Evolutionary conservation across 163 green algal genomes (phyloP), one percentile per base, ranked within the genome.

Genomic region (Scenedesmus sp.): DNA sequence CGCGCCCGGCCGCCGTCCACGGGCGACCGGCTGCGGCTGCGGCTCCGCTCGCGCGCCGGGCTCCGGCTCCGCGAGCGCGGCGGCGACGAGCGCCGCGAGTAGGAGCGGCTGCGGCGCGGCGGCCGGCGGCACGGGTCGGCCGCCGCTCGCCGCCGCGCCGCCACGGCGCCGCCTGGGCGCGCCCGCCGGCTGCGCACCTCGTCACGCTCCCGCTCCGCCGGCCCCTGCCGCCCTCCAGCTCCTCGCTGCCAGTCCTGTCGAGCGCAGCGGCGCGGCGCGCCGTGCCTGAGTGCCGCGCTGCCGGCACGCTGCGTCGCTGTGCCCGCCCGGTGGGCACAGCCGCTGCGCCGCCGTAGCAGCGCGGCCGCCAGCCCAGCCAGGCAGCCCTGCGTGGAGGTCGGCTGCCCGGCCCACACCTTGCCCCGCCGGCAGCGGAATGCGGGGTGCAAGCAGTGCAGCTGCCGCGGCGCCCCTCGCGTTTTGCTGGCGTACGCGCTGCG

Each of bases 21-120:
- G n/a, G n/a, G n/a, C n/a, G n/a, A n/a, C 60, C 33, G 47, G 62
- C 62, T 70, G 62, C 62, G 62, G 62, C 62, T 70, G 36, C 62
- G 36, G 63, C 34, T 71, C 36, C 63, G 63, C 39, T 6, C 63
- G 44, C 36, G 18, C 9, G 57, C 36, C 24, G 13, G 4, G 62
- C 39, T 56, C 11, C 20, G 7, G 42, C 62, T 70, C 36, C 36
- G 24, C 14, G 57, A 24, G 67, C 58, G 31, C 34, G 50, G 36
- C 17, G 31, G 39, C 13, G 58, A 65, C 58, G 29, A 47, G 44
- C 29, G 28, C 29, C 24, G 58, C 6, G 58, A 66, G 31, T 42
- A 26, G 26, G 58, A 66, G 31, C 58, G 58, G 58, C 58, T 44
- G 28, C 28, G 24, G 28, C 33, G 6, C 7, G 39, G 10, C 39